Evolutionary conservation across 2,329 filamentous ascomycete species (phyloP).

Genomic region (Aschersonia sp.): DNA sequence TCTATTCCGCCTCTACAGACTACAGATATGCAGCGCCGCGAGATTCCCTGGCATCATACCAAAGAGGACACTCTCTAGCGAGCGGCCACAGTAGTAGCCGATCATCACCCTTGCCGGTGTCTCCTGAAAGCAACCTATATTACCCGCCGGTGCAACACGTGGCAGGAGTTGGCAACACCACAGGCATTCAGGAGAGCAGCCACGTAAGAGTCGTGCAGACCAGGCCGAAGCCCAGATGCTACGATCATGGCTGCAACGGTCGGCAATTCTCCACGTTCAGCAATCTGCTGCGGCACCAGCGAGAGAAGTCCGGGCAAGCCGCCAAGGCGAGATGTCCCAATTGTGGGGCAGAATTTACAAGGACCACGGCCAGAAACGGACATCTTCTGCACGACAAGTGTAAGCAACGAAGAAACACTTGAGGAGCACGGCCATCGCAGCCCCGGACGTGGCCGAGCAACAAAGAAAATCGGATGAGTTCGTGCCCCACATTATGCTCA

Average conservation of each 20-base stretch:
- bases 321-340: slow-evolving; percentile 80
- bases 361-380: slow-evolving; percentile 77
- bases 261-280: slow-evolving; percentile 93
- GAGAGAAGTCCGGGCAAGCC: slow-evolving; percentile 86
- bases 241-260: slow-evolving; percentile 94
- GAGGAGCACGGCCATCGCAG: not conserved
- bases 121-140: slow-evolving; percentile 25
- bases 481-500: not conserved
- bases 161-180: slow-evolving; percentile 19
- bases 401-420: slow-evolving; percentile 41
- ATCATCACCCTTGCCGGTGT: slow-evolving; percentile 21
- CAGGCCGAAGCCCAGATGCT: slow-evolving; percentile 87
- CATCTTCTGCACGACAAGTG: slow-evolving; percentile 82
- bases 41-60: slow-evolving; percentile 7
- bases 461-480: not conserved
- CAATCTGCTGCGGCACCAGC: slow-evolving; percentile 81
- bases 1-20: slow-evolving; percentile 17
- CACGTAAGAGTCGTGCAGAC: slow-evolving; percentile 58
- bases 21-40: slow-evolving; percentile 22
- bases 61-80: not conserved
- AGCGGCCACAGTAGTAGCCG: slow-evolving; percentile 16
- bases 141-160: slow-evolving; percentile 24
- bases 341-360: slow-evolving; percentile 85
- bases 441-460: not conserved
- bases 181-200: slow-evolving; percentile 21